Evolutionary conservation across 1,284 basidiomycete genomes (phyloP).

Genomic region (Marasmius oreades): DNA sequence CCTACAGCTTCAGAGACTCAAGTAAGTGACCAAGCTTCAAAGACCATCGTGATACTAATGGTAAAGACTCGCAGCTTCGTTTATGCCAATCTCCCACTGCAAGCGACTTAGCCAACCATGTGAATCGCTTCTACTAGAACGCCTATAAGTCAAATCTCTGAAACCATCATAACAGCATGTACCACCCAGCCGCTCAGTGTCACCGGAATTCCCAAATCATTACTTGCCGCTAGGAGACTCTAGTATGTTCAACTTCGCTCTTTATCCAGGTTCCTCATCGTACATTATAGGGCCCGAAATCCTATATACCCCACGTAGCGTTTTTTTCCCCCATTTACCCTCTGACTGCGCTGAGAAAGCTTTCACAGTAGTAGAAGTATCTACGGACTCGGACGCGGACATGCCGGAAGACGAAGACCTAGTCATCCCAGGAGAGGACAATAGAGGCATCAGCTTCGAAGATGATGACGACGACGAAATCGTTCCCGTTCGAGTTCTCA

Average conservation of each 20-base stretch:
- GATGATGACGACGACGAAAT: constrained; percentile 43
- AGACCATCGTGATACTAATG: neutral
- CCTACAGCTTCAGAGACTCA: neutral
- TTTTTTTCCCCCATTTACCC: neutral
- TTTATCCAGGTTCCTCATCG: too few relatives aligned
- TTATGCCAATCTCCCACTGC: neutral
- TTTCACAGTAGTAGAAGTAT: neutral
- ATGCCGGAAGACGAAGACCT: constrained; percentile 24
- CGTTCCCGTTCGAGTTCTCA: constrained; percentile 33
- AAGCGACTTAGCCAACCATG: neutral
- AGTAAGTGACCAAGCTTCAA: neutral
- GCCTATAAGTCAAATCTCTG: too few relatives aligned
- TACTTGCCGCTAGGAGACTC: too few relatives aligned
- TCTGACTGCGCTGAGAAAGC: neutral
- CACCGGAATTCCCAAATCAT: too few relatives aligned
- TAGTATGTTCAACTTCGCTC: too few relatives aligned
- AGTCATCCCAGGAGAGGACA: constrained; percentile 29
- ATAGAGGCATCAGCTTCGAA: constrained; percentile 21
- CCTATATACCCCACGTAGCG: too few relatives aligned
- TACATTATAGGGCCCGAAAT: too few relatives aligned
- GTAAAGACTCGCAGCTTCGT: neutral
- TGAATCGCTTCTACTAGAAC: neutral
- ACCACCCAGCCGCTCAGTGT: too few relatives aligned
- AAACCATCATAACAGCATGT: neutral
- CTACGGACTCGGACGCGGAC: neutral